Evolutionary conservation across 2,329 filamentous ascomycete species (phyloP), one percentile per base, ranked within the genome.

Genomic region (Ustulina deusta): DNA sequence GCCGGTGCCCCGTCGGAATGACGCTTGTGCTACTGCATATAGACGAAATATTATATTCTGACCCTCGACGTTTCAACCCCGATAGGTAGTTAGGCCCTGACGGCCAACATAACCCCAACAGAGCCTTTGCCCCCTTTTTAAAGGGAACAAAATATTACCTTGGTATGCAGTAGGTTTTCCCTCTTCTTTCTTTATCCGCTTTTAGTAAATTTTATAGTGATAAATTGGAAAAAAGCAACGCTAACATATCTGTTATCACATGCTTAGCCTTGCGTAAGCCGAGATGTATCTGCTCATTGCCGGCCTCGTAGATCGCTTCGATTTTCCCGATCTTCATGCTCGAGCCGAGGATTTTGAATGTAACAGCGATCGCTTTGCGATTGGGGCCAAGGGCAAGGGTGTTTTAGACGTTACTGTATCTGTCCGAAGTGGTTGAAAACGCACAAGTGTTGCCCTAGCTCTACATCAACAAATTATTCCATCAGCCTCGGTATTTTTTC

Each of bases 1-100:
- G 70, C 71, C 1, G 71, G 75, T 9, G 77, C 75, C 6, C 75
- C 76, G 67, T 78, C 1, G 75, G 74, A 0, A 78, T 76, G 74
- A 75, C 75, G 0, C 32, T 55, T 0, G 44, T 75, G 0, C 38
- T 78, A 22, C 63, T 78, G 59, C 73, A 77, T 42, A 66, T 46
- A 1, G 71, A 78, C 22, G 70, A 72, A 34, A 57, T 17, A 0
- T 6, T 73, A 15, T 78, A 75, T 60, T 71, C 70, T 0, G 54
- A 71, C 0, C 71, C 72, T 2, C 20, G 52, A 17, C 27, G 40
- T 6, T 75, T 78, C 58, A 62, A 74, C 5, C 77, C 77, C 0
- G 72, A 74, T n/a, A 55, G 78, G n/a, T 79, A 75, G 74, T n/a
- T 76, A 32, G 65, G 71, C 36, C 13, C 22, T 22, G 54, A 62